Base-by-base conservation (phyloP, 2,329 filamentous ascomycete genomes). In the Fusarium nematophilum region DNA sequence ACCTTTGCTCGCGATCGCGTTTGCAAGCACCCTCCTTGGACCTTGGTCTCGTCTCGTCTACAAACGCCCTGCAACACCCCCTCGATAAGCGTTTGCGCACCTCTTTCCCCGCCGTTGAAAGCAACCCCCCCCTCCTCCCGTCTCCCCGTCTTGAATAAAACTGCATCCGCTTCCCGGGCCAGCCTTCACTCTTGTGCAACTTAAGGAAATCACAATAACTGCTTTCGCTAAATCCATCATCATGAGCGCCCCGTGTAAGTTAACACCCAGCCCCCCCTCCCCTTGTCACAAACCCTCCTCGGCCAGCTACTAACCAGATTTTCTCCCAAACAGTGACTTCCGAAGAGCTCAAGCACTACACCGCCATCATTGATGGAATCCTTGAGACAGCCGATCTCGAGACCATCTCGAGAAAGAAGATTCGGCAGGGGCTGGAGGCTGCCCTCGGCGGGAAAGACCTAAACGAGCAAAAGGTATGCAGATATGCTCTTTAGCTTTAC, bases 361-460 rank as follows among this genome's bases (percentile, higher is more conserved):
- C 82, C 47, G 74, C 76, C 49, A 81, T 88, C 65, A 87, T 88
- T 71, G 86, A 88, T 67, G 78, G 73, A 33, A 87, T 88, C 59
- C 80, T 88, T 17, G 77, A 77, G 21, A 82, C 79, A 9, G 82
- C 83, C 50, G 83, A 88, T 62, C 81, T 88, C 33, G 79, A 83
- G 64, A 88, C 86, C n/a, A 83, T 88, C 46, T 85, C 86, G 23
- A 81, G 85, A 57, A 88, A 88, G 71, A 86, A 84, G 74, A 82
- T 88, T 53, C 83, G 85, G 46, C 79, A 83, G 63, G 82, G 81
- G 3, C 75, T 88, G 36, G 82, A 88, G 71, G 72, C 74, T 40
- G 79, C 80, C 21, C 74, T 87, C 13, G 82, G 81, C 33, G 83
- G 83, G 43, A 84, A 83, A 65, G 85, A 88, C 64, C 73, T 88